phyloP scores from a whole-genome alignment of 1,139 yeast genomes.

The Blastobotrys illinoisensis region DNA sequence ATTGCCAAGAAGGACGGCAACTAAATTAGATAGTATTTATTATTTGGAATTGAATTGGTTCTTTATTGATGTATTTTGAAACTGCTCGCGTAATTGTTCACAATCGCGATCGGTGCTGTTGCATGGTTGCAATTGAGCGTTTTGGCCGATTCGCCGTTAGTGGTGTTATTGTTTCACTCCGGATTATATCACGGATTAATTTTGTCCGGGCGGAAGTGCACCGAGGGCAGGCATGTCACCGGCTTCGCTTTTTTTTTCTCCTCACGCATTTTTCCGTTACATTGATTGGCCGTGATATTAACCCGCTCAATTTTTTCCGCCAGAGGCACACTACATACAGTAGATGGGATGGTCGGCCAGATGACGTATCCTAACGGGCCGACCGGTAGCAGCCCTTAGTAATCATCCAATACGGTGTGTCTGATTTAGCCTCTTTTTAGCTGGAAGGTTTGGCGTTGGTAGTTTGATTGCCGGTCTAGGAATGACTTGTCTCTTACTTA shows the following conservation, averaged over 20 bases:
- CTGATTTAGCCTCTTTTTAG: not conserved
- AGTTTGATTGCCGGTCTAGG: not conserved
- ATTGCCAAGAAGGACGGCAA: constrained; percentile 47
- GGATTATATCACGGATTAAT: not conserved
- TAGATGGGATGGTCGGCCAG: not conserved
- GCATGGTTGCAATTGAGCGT: not conserved
- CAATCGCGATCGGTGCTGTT: no score
- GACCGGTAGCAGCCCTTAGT: not conserved
- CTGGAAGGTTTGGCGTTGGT: no score
- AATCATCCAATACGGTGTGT: not conserved
- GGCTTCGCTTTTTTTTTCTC: not conserved
- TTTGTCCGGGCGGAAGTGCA: not conserved
- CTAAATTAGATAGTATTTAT: not conserved
- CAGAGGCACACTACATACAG: no score
- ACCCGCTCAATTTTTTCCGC: not conserved
- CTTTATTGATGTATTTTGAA: not conserved
- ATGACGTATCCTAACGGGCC: not conserved
- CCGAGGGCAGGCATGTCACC: not conserved
- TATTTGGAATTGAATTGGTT: not conserved
- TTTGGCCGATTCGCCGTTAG: not conserved
- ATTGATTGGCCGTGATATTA: not conserved
- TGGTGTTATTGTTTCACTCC: not conserved
- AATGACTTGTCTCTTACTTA: not conserved
- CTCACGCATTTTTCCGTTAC: not conserved
- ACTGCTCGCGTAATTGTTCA: not conserved